A percentile compares a stretch with the other conserved stretches of the same genome.
These are phyloP conservation scores for Neofusicoccum sp. DNA, from an alignment of 2,329 filamentous ascomycete genomes.

Conservation along the genomic window DNA sequence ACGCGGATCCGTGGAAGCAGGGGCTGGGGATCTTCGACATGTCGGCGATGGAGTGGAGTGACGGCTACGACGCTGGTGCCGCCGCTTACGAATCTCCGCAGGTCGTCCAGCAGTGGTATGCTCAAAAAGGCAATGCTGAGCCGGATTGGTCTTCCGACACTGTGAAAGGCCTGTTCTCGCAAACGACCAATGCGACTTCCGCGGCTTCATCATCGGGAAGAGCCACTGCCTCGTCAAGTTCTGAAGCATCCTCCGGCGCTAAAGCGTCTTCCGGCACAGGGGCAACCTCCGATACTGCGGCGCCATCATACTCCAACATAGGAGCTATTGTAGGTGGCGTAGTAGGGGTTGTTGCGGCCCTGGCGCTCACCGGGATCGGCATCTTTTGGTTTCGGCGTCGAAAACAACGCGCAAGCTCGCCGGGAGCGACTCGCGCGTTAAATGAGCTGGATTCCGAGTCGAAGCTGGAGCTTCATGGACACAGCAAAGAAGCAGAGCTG, in stretches of 20 bases:
- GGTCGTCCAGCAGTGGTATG: conserved; percentile 10
- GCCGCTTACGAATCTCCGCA: background rate
- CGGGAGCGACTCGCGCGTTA: background rate
- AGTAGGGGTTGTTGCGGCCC: background rate
- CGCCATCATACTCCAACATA: background rate
- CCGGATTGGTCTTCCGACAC: background rate
- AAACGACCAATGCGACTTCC: background rate
- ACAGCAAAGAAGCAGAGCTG: background rate
- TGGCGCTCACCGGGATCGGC: background rate
- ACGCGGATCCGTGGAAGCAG: conserved; percentile 16
- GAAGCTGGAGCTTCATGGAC: background rate
- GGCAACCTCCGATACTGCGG: background rate
- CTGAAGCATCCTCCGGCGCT: too few relatives aligned
- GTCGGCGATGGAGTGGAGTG: conserved; percentile 3
- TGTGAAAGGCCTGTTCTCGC: background rate
- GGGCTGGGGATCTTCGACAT: conserved; percentile 14
- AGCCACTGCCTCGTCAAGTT: background rate
- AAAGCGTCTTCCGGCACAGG: too few relatives aligned
- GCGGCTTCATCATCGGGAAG: background rate
- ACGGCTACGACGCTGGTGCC: conserved; percentile 6
- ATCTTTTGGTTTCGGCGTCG: background rate
- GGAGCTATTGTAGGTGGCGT: background rate
- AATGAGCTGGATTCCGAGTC: background rate
- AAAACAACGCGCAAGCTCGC: background rate
- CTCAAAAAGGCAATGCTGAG: background rate